These are phyloP conservation scores for Podila epicladia DNA, from an alignment of 192 early-diverging fungal species.

Conservation along the genomic window DNA sequence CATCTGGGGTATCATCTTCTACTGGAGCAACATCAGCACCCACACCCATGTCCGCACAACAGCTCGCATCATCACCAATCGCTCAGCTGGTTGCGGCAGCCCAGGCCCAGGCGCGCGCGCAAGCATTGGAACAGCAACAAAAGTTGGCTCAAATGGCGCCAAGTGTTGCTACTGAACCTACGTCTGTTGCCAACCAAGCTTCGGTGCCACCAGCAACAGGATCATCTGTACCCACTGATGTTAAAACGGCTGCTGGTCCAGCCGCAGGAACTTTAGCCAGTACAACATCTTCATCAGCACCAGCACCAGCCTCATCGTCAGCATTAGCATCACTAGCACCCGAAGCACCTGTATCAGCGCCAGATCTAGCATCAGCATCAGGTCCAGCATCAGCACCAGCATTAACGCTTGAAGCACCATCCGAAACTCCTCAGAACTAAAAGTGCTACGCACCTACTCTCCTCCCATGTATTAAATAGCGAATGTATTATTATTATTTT, in stretches of 20 bases:
- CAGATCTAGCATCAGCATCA: not conserved
- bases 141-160: not conserved
- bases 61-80: slow-evolving; percentile 13
- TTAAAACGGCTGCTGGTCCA: too few species aligned
- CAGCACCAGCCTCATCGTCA: not conserved
- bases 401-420: not conserved
- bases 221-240: too few species aligned
- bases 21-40: not conserved
- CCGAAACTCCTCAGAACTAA: not conserved
- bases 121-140: slow-evolving; percentile 8
- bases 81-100: slow-evolving; percentile 24
- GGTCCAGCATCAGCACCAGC: not conserved
- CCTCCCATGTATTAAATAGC: too few species aligned
- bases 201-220: too few species aligned
- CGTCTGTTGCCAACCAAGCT: too few species aligned
- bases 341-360: not conserved
- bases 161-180: too few species aligned
- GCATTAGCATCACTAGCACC: not conserved
- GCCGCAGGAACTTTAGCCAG: too few species aligned
- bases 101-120: slow-evolving; percentile 16
- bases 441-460: too few species aligned
- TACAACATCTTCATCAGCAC: not conserved
- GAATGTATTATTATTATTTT: too few species aligned
- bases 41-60: not conserved
- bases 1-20: not conserved